These are phyloP conservation scores for Phytophthora pistaciae DNA, from an alignment of 352 stramenopile species.

Conservation along the genomic window DNA sequence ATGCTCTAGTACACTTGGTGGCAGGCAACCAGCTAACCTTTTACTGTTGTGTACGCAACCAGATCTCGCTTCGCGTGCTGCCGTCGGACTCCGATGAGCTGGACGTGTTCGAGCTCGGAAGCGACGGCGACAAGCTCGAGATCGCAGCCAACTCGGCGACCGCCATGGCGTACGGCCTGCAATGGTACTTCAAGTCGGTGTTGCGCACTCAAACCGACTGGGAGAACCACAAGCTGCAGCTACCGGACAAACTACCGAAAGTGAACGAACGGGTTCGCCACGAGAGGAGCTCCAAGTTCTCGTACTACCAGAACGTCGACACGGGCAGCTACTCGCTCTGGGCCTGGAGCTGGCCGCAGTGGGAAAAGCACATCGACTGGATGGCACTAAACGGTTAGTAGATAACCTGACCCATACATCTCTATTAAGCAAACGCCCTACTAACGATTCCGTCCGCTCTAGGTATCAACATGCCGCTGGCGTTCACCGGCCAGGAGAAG, in stretches of 20 bases:
- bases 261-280: conserved; percentile 48
- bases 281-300: conserved; percentile 75
- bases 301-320: conserved; percentile 95
- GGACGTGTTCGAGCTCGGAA: conserved; percentile 72
- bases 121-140: conserved; percentile 56
- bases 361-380: conserved; percentile 93
- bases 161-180: conserved; percentile 69
- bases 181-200: conserved; percentile 81
- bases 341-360: conserved; percentile 88
- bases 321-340: conserved; percentile 92
- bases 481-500: conserved; percentile 91
- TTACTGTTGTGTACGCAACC: conserved; percentile 15
- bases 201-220: conserved; percentile 82
- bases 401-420: background rate
- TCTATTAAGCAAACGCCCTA: background rate
- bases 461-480: conserved; percentile 93
- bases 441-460: background rate
- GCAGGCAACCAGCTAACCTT: background rate
- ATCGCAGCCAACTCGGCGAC: conserved; percentile 65
- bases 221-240: conserved; percentile 78
- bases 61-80: conserved; percentile 71
- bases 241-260: conserved; percentile 57
- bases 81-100: conserved; percentile 47
- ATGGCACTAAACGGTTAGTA: conserved; percentile 79
- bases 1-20: background rate